Percentiles rank a stretch among this genome's conserved stretches.
Evolutionary conservation across 768 basidiomycete species (phyloP).

Genomic region (Psilocybe cyanescens): DNA sequence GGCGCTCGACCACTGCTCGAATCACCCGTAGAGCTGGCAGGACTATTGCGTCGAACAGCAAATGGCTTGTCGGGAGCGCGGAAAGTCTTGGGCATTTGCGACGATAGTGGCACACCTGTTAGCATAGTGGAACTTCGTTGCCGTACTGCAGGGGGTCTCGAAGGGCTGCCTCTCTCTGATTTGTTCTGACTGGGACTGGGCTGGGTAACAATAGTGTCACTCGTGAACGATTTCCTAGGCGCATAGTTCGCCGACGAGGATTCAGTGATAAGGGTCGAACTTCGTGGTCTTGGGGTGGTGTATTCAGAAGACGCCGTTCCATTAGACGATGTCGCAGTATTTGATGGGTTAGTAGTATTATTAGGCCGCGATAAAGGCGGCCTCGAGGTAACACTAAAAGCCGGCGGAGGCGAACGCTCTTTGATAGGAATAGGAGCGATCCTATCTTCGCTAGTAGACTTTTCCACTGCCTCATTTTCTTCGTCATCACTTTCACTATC

Average conservation of each 20-base stretch:
- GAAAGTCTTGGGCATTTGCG: conserved; percentile 28
- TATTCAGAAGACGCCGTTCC: conserved; percentile 6
- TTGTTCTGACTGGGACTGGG: not conserved
- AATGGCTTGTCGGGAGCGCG: conserved; percentile 58
- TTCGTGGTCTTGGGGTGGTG: conserved; percentile 35
- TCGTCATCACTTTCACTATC: conserved; percentile 31
- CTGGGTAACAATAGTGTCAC: conserved; percentile 11
- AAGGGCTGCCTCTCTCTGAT: conserved; percentile 15
- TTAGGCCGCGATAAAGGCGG: conserved; percentile 42
- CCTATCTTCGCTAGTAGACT: conserved; percentile 24
- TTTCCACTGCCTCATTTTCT: conserved; percentile 21
- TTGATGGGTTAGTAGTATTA: conserved; percentile 2
- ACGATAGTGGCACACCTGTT: conserved; percentile 29
- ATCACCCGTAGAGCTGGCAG: conserved; percentile 84
- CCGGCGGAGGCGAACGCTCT: conserved; percentile 53
- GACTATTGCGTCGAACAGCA: conserved; percentile 60
- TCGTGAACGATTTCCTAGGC: conserved; percentile 19
- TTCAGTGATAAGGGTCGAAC: conserved; percentile 40
- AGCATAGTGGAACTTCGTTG: conserved; percentile 48
- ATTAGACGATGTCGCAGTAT: conserved; percentile 3
- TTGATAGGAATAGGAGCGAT: conserved; percentile 65
- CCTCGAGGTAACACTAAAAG: conserved; percentile 67
- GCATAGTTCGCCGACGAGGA: conserved; percentile 28
- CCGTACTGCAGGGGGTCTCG: conserved; percentile 23
- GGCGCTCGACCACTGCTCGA: conserved; percentile 80